Percentiles rank a stretch among this genome's conserved stretches.
Evolutionary conservation across 129 eudicot species (phyloP).

Genomic region (Tanacetum coccineum): DNA sequence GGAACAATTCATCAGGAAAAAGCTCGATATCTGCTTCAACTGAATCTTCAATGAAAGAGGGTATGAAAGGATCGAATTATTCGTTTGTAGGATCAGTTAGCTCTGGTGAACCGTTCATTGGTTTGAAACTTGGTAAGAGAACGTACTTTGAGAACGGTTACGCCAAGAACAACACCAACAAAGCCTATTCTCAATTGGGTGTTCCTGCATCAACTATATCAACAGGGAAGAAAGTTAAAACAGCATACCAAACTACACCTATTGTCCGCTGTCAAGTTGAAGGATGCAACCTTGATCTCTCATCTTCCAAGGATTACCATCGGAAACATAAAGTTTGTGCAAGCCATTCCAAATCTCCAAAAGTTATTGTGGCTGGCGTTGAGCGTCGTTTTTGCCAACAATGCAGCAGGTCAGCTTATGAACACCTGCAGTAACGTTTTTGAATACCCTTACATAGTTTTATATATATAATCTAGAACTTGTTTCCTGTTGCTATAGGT

Average conservation of each 20-base stretch:
- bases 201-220: conserved; percentile 40
- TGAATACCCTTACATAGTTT: too few species aligned
- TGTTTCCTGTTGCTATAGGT: conserved; percentile 36
- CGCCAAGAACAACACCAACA: conserved; percentile 28
- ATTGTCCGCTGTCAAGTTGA: conserved; percentile 58
- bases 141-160: conserved; percentile 67
- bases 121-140: conserved; percentile 77
- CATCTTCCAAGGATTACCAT: conserved; percentile 53
- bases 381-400: conserved; percentile 72
- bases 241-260: conserved; percentile 37
- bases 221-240: conserved; percentile 52
- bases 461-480: background rate
- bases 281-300: conserved; percentile 53
- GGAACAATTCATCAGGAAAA: conserved; percentile 57
- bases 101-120: conserved; percentile 60
- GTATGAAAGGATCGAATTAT: conserved; percentile 31
- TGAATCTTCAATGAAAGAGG: conserved; percentile 55
- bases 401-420: conserved; percentile 47
- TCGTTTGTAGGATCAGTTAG: conserved; percentile 50
- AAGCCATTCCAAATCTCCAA: conserved; percentile 52
- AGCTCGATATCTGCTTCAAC: conserved; percentile 88
- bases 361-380: conserved; percentile 49
- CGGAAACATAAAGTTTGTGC: conserved; percentile 52
- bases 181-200: conserved; percentile 31
- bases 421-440: background rate